phyloP scores from a whole-genome alignment of 306 rosid genomes.

The Medicago lupulina region DNA sequence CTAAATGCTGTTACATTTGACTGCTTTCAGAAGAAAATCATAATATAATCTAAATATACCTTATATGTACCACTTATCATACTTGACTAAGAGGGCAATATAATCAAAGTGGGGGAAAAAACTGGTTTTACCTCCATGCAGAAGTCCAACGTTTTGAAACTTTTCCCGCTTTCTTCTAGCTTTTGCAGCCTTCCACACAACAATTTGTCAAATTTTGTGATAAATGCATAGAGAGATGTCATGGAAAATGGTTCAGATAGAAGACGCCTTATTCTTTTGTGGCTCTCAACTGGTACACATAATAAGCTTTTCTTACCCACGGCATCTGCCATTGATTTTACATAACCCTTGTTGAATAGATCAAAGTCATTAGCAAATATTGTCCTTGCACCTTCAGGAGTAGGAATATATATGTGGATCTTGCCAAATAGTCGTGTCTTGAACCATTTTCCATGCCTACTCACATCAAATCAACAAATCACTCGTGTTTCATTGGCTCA shows the following conservation, averaged over 20 bases:
- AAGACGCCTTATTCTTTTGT: slow-evolving; percentile 74
- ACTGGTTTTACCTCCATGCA: slow-evolving; percentile 54
- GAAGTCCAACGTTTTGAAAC: slow-evolving; percentile 64
- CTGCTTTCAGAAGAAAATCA: background rate
- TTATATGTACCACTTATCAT: background rate
- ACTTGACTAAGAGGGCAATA: background rate
- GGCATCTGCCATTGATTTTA: slow-evolving; percentile 76
- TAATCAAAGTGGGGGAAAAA: background rate
- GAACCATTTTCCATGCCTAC: slow-evolving; percentile 78
- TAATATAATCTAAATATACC: background rate
- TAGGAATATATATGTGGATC: slow-evolving; percentile 74
- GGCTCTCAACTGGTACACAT: slow-evolving; percentile 61
- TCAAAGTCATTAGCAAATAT: slow-evolving; percentile 68
- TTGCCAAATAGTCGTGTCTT: slow-evolving; percentile 76
- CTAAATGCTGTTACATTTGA: background rate
- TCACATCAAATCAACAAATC: slow-evolving; percentile 33
- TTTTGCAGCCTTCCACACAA: slow-evolving; percentile 59
- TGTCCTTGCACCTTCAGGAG: slow-evolving; percentile 64
- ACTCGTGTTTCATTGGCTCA: slow-evolving; percentile 3
- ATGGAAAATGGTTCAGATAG: slow-evolving; percentile 72
- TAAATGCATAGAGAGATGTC: slow-evolving; percentile 60
- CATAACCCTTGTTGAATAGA: slow-evolving; percentile 70
- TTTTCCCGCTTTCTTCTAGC: slow-evolving; percentile 52
- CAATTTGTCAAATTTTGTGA: slow-evolving; percentile 62
- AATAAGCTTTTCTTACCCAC: slow-evolving; percentile 72